Evolutionary conservation across 2,329 filamentous ascomycete genomes (phyloP).

Genomic region (Verticillium klebahnii): DNA sequence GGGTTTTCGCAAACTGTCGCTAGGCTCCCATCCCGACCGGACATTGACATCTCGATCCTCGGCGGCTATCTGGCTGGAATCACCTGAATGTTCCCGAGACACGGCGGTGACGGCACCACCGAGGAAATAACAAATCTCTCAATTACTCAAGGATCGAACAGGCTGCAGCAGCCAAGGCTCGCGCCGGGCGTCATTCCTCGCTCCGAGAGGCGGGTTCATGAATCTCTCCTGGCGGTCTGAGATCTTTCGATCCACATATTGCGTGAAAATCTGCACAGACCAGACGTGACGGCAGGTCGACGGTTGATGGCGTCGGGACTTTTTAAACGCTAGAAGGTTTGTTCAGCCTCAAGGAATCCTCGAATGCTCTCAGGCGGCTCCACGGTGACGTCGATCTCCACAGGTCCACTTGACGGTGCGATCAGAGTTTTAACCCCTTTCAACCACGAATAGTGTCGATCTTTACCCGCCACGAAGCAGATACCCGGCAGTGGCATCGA

Average conservation of each 20-base stretch:
- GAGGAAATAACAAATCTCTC: background rate
- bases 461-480: background rate
- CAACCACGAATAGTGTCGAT: background rate
- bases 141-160: background rate
- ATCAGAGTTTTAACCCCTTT: constrained; percentile 1
- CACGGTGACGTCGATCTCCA: constrained; percentile 5
- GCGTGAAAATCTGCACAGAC: background rate
- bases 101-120: background rate
- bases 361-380: background rate
- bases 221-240: background rate
- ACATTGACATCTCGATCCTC: background rate
- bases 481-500: background rate
- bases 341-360: background rate
- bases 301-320: background rate
- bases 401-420: background rate
- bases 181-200: background rate
- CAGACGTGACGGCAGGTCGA: background rate
- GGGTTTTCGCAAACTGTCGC: background rate
- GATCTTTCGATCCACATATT: background rate
- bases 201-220: background rate
- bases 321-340: background rate
- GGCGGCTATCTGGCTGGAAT: background rate
- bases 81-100: background rate
- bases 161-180: background rate
- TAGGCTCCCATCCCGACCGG: background rate